Base-by-base conservation (phyloP, 768 basidiomycete genomes). In the Russula lepida region DNA sequence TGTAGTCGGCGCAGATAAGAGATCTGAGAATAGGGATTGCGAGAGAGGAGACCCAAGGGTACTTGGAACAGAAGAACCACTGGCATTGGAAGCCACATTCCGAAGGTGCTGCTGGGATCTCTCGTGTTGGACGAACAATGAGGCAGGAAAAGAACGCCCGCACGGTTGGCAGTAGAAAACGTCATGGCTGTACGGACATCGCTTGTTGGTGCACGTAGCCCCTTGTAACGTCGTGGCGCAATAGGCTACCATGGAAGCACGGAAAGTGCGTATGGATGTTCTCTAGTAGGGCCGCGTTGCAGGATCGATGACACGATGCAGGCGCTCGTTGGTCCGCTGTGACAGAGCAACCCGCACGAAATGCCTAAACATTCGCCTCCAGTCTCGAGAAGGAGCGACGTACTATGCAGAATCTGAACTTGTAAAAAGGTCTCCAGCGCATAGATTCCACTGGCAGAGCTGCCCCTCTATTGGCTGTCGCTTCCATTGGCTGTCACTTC, bases 141-240 rank as follows among this genome's bases (percentile, higher is more conserved):
- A 9, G 12, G 46, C 27, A 21, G 62, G 52, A 27, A 58, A 58
- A 2, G 57, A 41, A 19, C 62, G 58, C 6, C 58, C 25, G 59
- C 71, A 72, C 1, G 51, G 37, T n/a, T 65, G 49, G 58, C 71
- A 72, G 27, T 70, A 59, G 7, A 46, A 37, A 17, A 63, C 62
- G 28, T 69, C 64, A 47, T 72, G 71, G 4, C 49, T 33, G 6
- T 59, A 46, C 4, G 19, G 17, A 49, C 71, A 72, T 32, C 35
- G 30, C 2, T 19, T 47, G 28, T 56, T 53, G 1, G 11, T 19
- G 57, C 70, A 71, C 13, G 65, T 64, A 2, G 62, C 65, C 13
- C 62, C 62, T n/a, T 37, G 32, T 13, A 63, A 23, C 23, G 52
- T 32, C 17, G 62, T 58, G 1, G 46, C 8, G 23, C 62, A 63